A percentile compares a stretch with the other conserved stretches of the same genome.
phyloP scores from a whole-genome alignment of 352 stramenopile genomes.

The Peronospora destructor region DNA sequence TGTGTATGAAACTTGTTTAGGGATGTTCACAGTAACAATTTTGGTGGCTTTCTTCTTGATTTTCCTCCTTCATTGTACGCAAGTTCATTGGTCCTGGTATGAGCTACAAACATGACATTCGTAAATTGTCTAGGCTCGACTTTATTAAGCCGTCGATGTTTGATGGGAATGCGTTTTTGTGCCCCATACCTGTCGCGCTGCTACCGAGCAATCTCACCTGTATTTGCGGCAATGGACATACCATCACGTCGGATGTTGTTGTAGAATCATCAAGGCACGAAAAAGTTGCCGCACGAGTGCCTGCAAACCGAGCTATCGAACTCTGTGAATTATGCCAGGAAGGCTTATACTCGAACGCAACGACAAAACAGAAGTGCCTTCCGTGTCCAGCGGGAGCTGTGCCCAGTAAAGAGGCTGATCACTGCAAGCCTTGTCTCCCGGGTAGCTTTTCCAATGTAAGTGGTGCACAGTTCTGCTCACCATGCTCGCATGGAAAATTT shows the following conservation, averaged over 20 bases:
- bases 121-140: slow-evolving; percentile 8
- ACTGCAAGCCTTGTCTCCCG: slow-evolving; percentile 30
- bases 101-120: not conserved
- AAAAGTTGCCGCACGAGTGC: slow-evolving; percentile 1
- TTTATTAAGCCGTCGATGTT: slow-evolving; percentile 13
- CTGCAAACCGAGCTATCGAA: slow-evolving; percentile 10
- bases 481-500: slow-evolving; percentile 35
- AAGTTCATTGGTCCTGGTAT: not conserved
- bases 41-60: slow-evolving; percentile 22
- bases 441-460: slow-evolving; percentile 42
- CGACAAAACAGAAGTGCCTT: slow-evolving; percentile 35
- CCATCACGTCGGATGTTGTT: slow-evolving; percentile 1
- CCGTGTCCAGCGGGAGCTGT: slow-evolving; percentile 28
- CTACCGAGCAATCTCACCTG: slow-evolving; percentile 26
- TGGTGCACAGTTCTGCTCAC: slow-evolving; percentile 25
- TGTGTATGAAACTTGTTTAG: slow-evolving; percentile 14
- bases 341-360: slow-evolving; percentile 42
- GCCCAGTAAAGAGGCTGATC: slow-evolving; percentile 4
- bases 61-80: slow-evolving; percentile 31
- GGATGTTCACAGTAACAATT: slow-evolving; percentile 31
- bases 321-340: slow-evolving; percentile 31
- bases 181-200: slow-evolving; percentile 12
- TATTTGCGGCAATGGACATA: slow-evolving; percentile 27
- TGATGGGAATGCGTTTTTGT: slow-evolving; percentile 16
- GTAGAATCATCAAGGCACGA: not conserved